phyloP scores from a whole-genome alignment of 768 basidiomycete species.

The Termitomyces sp. region DNA sequence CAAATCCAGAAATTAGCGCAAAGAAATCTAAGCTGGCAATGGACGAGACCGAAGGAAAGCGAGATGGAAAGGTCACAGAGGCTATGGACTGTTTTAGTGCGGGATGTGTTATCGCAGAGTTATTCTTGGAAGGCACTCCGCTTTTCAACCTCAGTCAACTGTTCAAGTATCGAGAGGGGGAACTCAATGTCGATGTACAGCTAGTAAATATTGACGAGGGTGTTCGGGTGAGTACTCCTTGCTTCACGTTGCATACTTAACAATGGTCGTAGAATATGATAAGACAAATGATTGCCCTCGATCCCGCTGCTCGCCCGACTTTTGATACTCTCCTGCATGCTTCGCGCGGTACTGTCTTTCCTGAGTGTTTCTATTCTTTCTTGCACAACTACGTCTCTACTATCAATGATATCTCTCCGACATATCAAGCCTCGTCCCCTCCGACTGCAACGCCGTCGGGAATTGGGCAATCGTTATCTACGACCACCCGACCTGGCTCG shows the following conservation, averaged over 20 bases:
- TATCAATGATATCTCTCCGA: conserved; percentile 60
- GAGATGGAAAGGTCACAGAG: conserved; percentile 84
- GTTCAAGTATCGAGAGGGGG: conserved; percentile 89
- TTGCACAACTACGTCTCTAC: conserved; percentile 85
- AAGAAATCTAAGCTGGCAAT: conserved; percentile 52
- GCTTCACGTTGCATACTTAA: conserved; percentile 16
- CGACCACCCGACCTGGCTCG: conserved; percentile 25
- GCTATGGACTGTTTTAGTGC: conserved; percentile 96
- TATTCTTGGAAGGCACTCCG: conserved; percentile 91
- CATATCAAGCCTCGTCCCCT: conserved; percentile 34
- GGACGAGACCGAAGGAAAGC: conserved; percentile 54
- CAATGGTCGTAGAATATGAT: conserved; percentile 63
- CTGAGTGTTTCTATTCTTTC: conserved; percentile 93
- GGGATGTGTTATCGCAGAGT: conserved; percentile 92
- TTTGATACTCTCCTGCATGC: conserved; percentile 76
- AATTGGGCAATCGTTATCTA: conserved; percentile 27
- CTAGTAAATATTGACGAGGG: conserved; percentile 68
- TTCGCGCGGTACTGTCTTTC: conserved; percentile 76
- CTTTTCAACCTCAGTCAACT: conserved; percentile 92
- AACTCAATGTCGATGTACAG: conserved; percentile 67
- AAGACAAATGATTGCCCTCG: conserved; percentile 83
- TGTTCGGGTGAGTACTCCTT: conserved; percentile 58
- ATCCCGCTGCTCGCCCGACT: conserved; percentile 69
- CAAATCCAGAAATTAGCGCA: conserved; percentile 63
- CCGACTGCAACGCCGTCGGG: conserved; percentile 23